Evolutionary conservation across 169 alveolate species (phyloP).

Genomic region (Eimeria sp.): DNA sequence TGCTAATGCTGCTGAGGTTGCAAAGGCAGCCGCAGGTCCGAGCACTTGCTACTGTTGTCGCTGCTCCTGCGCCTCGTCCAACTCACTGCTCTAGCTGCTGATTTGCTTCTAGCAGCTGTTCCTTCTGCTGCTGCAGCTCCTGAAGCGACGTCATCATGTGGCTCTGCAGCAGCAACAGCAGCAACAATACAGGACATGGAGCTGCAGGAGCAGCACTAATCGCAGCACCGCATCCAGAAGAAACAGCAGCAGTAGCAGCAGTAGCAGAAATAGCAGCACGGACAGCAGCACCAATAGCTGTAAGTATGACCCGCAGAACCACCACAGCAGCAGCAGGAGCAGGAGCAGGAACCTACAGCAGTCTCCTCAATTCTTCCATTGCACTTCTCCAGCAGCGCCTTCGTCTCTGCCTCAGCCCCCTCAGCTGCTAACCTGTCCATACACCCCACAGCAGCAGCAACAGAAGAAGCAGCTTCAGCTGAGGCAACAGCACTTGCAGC

Average conservation of each 20-base stretch:
- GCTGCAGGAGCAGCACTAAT: neutral
- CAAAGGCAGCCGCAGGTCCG: neutral
- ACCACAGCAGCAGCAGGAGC: conserved; percentile 17
- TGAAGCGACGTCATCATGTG: conserved; percentile 28
- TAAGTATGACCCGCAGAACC: no score
- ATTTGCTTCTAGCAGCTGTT: conserved; percentile 17
- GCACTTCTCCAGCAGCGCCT: conserved; percentile 36
- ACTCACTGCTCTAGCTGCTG: conserved; percentile 20
- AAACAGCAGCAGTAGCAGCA: conserved; percentile 1
- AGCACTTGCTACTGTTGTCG: conserved; percentile 7
- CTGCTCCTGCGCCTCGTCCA: neutral
- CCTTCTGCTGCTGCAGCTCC: conserved; percentile 38
- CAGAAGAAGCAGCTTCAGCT: conserved; percentile 14
- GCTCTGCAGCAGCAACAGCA: conserved; percentile 20
- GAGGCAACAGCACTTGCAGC: neutral
- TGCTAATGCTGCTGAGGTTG: conserved; percentile 18
- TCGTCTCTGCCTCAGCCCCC: neutral
- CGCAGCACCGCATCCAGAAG: neutral
- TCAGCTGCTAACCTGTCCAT: conserved; percentile 21
- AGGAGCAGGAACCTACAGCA: conserved; percentile 15
- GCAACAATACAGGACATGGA: neutral
- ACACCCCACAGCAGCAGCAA: conserved; percentile 31
- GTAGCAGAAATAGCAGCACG: no score
- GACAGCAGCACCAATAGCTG: neutral
- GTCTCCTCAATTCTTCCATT: conserved; percentile 1